Conservation (phyloP, 2,329 filamentous ascomycete species). For the Penicillium sp. region DNA sequence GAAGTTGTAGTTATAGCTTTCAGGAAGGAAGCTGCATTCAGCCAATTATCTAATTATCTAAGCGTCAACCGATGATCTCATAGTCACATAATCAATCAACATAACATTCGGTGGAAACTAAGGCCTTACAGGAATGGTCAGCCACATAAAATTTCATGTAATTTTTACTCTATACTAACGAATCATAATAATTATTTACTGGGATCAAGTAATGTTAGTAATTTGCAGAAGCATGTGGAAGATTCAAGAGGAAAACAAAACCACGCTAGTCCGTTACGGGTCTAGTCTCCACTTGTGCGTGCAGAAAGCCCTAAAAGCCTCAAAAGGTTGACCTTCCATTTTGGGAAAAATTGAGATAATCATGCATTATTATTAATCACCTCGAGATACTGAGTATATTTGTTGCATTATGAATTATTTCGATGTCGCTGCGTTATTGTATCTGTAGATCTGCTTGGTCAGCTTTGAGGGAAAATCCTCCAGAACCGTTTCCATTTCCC, state of each 20-base stretch:
- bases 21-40: background rate
- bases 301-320: background rate
- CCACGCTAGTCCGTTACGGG: background rate
- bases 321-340: background rate
- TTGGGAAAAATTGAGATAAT: background rate
- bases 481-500: no score
- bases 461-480: no score
- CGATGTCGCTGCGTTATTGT: no score
- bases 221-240: background rate
- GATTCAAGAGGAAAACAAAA: background rate
- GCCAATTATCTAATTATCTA: background rate
- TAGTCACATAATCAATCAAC: background rate
- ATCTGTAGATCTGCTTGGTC: no score
- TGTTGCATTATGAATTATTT: no score
- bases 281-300: background rate
- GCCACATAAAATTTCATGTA: background rate
- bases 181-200: background rate
- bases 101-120: slow-evolving; percentile 5
- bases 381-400: no score
- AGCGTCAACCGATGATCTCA: slow-evolving; percentile 1
- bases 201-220: background rate
- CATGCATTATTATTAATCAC: no score
- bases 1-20: background rate
- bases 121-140: background rate
- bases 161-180: background rate